Conservation (phyloP, 305 asterid species). For the Fraxinus latifolia region DNA sequence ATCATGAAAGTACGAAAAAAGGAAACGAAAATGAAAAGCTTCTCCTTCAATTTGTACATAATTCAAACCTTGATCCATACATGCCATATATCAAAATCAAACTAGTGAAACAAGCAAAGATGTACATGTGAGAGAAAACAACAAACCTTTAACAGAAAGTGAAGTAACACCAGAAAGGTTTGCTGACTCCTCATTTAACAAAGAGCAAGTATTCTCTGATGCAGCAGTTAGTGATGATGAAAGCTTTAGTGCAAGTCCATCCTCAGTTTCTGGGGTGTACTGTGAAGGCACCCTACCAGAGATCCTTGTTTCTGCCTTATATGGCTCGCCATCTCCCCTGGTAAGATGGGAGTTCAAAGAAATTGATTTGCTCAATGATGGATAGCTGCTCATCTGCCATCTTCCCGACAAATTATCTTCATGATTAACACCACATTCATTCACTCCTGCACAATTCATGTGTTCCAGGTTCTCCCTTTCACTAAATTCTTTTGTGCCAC, state of each 20-base stretch:
- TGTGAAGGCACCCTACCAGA: conserved; percentile 32
- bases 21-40: neutral
- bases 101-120: neutral
- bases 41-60: neutral
- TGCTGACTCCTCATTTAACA: conserved; percentile 62
- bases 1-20: neutral
- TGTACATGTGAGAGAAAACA: neutral
- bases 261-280: conserved; percentile 34
- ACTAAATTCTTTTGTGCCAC: conserved; percentile 11
- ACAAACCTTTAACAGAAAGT: conserved; percentile 71
- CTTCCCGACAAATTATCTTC: conserved; percentile 29
- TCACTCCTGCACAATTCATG: conserved; percentile 16
- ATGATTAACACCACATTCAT: conserved; percentile 6
- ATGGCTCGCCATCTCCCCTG: conserved; percentile 32
- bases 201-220: conserved; percentile 52
- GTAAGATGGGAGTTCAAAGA: conserved; percentile 29
- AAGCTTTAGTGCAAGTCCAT: conserved; percentile 48
- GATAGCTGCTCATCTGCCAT: conserved; percentile 31
- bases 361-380: conserved; percentile 31
- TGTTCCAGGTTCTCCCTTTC: conserved; percentile 13
- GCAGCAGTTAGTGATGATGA: conserved; percentile 48
- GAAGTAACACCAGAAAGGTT: conserved; percentile 55
- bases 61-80: neutral
- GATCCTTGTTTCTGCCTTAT: conserved; percentile 32
- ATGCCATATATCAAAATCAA: neutral